A percentile compares a stretch with the other conserved stretches of the same genome.
These are phyloP conservation scores for Taphrina sp. DNA, from an alignment of 1,139 yeast species.

Conservation along the genomic window DNA sequence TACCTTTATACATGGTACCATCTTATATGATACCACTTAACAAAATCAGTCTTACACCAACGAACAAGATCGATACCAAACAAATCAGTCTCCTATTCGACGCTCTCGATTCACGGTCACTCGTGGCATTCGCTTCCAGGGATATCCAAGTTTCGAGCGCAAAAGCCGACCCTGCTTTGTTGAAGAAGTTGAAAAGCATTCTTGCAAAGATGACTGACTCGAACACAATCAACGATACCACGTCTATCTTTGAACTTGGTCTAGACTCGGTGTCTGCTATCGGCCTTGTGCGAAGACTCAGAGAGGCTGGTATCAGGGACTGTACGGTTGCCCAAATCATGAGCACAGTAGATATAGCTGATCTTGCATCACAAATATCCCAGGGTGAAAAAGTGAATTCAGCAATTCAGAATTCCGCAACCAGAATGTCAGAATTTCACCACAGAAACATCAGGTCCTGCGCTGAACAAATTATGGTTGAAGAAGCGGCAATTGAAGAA, in stretches of 20 bases:
- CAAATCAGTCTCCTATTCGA: slow-evolving; percentile 32
- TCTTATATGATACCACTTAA: slow-evolving; percentile 37
- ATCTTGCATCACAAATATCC: background rate
- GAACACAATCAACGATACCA: slow-evolving; percentile 4
- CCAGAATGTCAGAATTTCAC: background rate
- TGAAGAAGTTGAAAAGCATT: slow-evolving; percentile 8
- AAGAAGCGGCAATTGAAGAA: slow-evolving; percentile 33
- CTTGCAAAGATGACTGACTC: slow-evolving; percentile 14
- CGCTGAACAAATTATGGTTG: slow-evolving; percentile 25
- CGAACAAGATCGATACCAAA: slow-evolving; percentile 39
- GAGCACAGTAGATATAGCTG: slow-evolving; percentile 21
- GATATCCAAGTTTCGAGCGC: background rate
- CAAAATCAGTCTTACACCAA: slow-evolving; percentile 38
- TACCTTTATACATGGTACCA: slow-evolving; percentile 40
- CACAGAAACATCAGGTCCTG: background rate
- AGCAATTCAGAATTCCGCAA: background rate
- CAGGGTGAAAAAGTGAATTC: background rate
- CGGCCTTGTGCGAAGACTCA: slow-evolving; percentile 33
- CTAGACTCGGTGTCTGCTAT: slow-evolving; percentile 40
- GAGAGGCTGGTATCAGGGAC: background rate
- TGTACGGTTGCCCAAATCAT: slow-evolving; percentile 35
- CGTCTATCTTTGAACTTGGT: slow-evolving; percentile 40
- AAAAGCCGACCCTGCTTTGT: background rate
- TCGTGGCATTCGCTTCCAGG: background rate
- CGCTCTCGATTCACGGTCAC: background rate